These are phyloP conservation scores for Solanum chacoense DNA, from an alignment of 305 asterid genomes.

Conservation along the genomic window DNA sequence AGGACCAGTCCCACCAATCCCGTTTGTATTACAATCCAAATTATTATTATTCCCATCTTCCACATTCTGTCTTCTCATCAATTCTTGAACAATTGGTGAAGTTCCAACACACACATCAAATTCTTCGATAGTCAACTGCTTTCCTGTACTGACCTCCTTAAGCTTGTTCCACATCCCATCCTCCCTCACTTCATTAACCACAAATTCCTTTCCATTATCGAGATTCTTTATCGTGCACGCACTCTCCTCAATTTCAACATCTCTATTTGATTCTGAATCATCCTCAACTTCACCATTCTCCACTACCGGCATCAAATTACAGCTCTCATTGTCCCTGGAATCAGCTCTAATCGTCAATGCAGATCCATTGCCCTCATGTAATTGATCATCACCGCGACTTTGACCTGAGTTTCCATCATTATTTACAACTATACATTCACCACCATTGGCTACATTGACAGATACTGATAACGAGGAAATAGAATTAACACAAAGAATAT, in stretches of 20 bases:
- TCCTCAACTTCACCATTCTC: slow-evolving; percentile 22
- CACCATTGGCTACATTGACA: slow-evolving; percentile 12
- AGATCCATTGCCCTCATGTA: slow-evolving; percentile 30
- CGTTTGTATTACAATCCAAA: slow-evolving; percentile 34
- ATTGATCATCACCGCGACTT: slow-evolving; percentile 20
- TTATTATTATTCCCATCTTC: slow-evolving; percentile 55
- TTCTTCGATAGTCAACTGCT: slow-evolving; percentile 95
- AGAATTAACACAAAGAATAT: slow-evolving; percentile 15
- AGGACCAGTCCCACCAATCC: slow-evolving; percentile 39
- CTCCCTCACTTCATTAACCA: slow-evolving; percentile 89
- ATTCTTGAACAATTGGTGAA: slow-evolving; percentile 91
- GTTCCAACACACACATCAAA: slow-evolving; percentile 96
- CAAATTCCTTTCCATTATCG: slow-evolving; percentile 92
- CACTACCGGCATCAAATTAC: slow-evolving; percentile 11
- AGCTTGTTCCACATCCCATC: slow-evolving; percentile 91
- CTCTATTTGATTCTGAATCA: slow-evolving; percentile 14
- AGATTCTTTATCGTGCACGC: slow-evolving; percentile 82
- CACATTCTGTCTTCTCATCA: slow-evolving; percentile 93
- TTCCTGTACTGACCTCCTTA: slow-evolving; percentile 86
- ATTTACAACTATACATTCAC: slow-evolving; percentile 27
- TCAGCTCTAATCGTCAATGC: slow-evolving; percentile 31
- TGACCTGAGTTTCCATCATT: slow-evolving; percentile 10
- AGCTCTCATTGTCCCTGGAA: slow-evolving; percentile 23
- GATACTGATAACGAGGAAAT: slow-evolving; percentile 7
- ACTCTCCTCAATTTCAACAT: slow-evolving; percentile 27